Evolutionary conservation across 768 basidiomycete species (phyloP), one percentile per base, ranked within the genome.

Genomic region (Macrolepiota dolichaula): DNA sequence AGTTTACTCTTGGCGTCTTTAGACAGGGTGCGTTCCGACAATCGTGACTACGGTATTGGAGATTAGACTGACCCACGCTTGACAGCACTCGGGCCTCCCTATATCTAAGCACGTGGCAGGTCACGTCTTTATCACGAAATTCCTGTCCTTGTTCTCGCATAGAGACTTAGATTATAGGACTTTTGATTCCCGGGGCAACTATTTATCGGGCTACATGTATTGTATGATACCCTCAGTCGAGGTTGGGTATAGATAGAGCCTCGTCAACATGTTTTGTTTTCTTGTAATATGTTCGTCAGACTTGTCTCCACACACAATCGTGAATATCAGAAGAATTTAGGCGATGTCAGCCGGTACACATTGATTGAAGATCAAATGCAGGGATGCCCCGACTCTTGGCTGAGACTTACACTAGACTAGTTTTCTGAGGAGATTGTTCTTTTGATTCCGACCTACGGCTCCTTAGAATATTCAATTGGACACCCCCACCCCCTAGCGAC

Each of bases 1-100:
- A 95, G 73, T 87, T 91, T 63, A 93, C 91, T 1, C 73, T 94
- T 40, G 85, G 82, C 19, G 67, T 90, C 59, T 93, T 96, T 73
- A 84, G 93, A 64, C 79, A 85, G 68, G 82, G 91, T 91, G 63
- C 22, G 77, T 27, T n/a, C 17, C 13, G 49, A n/a, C n/a, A 13
- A 27, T 40, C 35, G 57, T 19, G 36, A 55, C 15, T 10, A 25
- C 56, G 59, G 37, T 32, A 7, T 37, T 50, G 4, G 1, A 51
- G 17, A 27, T 35, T 29, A 7, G 3, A 40, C n/a, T 54, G 32
- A 46, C 60, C 64, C 9, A 55, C 35, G 36, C n/a, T 47, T 11
- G 6, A 9, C 58, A 83, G 81, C 73, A 42, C 74, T 85, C 32
- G 84, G 84, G 11, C 79, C 82, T 29, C 83, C 83, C 19, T 85